These are phyloP conservation scores for Hibiscus trionum DNA, from an alignment of 345 rosid genomes.

Conservation along the genomic window DNA sequence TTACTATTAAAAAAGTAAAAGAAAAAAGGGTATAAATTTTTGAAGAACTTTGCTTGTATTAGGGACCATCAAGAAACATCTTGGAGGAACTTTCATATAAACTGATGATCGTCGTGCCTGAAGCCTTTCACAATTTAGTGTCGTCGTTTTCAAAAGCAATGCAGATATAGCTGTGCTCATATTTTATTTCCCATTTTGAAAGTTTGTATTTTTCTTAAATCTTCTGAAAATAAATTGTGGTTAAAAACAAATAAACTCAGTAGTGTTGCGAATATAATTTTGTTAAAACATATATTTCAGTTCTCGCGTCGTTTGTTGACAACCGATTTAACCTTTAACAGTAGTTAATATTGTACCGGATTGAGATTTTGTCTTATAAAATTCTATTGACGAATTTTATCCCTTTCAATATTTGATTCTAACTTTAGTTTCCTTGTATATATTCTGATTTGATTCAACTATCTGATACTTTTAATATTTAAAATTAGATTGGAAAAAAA, in stretches of 20 bases:
- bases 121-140: background rate
- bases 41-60: conserved; percentile 38
- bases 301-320: too few species aligned
- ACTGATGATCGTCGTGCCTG: background rate
- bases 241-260: too few species aligned
- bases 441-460: too few species aligned
- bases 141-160: conserved; percentile 4
- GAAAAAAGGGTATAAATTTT: conserved; percentile 7
- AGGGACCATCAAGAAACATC: conserved; percentile 18
- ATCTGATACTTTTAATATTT: background rate
- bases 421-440: too few species aligned
- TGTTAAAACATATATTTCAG: too few species aligned
- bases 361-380: too few species aligned
- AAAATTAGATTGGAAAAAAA: too few species aligned
- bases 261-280: too few species aligned
- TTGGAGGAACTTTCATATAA: background rate
- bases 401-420: too few species aligned
- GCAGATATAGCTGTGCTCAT: background rate
- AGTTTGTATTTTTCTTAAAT: background rate
- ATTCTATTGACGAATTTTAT: too few species aligned
- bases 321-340: too few species aligned
- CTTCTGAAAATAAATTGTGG: background rate
- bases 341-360: too few species aligned
- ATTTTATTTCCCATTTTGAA: background rate
- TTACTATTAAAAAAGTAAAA: background rate